phyloP scores from a whole-genome alignment of 768 basidiomycete species.

The Hirschioporus abietinus region DNA sequence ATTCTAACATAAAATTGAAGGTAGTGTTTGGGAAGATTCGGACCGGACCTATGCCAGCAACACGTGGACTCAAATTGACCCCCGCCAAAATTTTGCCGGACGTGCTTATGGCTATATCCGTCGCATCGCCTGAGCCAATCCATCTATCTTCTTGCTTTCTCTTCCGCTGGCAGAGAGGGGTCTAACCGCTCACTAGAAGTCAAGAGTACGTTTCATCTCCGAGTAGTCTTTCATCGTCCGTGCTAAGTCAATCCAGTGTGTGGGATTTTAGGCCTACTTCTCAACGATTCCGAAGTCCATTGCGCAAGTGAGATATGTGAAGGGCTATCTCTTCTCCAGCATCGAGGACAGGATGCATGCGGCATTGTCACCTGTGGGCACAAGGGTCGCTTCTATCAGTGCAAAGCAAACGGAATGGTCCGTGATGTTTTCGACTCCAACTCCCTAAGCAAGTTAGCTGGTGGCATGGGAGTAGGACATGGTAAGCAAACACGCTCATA shows the following conservation, averaged over 20 bases:
- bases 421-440: conserved; percentile 89
- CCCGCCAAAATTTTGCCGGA: background rate
- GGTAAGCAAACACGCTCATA: conserved; percentile 43
- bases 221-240: conserved; percentile 16
- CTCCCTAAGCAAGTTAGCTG: conserved; percentile 71
- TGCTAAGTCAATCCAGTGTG: conserved; percentile 53
- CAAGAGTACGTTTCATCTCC: background rate
- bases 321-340: conserved; percentile 92
- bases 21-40: background rate
- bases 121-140: background rate
- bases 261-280: conserved; percentile 84
- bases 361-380: conserved; percentile 95
- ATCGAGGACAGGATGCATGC: conserved; percentile 97
- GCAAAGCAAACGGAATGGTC: conserved; percentile 99
- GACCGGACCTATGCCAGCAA: background rate
- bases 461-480: conserved; percentile 97
- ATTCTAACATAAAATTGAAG: background rate
- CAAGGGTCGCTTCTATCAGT: conserved; percentile 94
- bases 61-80: background rate
- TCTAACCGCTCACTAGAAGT: conserved; percentile 2
- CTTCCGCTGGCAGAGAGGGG: background rate
- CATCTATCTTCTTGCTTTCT: background rate
- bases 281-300: conserved; percentile 69
- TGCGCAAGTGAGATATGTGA: conserved; percentile 89
- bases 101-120: background rate